These are phyloP conservation scores for Ormosia emarginata DNA, from an alignment of 306 rosid genomes.

Conservation along the genomic window DNA sequence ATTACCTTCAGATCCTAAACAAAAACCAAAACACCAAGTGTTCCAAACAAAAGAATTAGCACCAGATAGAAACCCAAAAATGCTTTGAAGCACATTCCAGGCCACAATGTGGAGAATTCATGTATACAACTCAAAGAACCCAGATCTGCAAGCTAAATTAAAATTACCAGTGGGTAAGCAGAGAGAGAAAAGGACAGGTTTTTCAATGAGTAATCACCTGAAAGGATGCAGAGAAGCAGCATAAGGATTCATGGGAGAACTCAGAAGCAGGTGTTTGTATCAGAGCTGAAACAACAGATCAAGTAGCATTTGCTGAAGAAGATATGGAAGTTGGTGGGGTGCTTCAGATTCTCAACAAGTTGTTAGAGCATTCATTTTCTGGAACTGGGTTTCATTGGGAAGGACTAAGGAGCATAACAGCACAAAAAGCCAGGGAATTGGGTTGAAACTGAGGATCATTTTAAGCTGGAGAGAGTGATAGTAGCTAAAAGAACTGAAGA, in stretches of 20 bases:
- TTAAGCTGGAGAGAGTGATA: background rate
- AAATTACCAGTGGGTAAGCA: background rate
- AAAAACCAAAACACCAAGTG: slow-evolving; percentile 5
- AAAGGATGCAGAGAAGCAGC: slow-evolving; percentile 7
- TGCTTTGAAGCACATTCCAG: slow-evolving; percentile 28
- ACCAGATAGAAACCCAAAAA: slow-evolving; percentile 1
- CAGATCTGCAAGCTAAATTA: slow-evolving; percentile 54
- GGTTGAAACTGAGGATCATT: slow-evolving; percentile 36
- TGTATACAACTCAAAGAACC: slow-evolving; percentile 11
- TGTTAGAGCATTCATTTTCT: background rate
- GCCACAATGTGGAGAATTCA: slow-evolving; percentile 14
- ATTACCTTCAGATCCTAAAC: slow-evolving; percentile 31
- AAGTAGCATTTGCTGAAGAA: slow-evolving; percentile 17
- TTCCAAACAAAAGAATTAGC: slow-evolving; percentile 19
- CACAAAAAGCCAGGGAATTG: slow-evolving; percentile 23
- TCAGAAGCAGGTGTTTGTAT: slow-evolving; percentile 22
- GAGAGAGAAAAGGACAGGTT: background rate
- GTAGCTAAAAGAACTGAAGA: slow-evolving; percentile 17
- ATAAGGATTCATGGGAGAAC: slow-evolving; percentile 7
- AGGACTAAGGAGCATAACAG: background rate
- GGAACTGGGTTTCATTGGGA: slow-evolving; percentile 15
- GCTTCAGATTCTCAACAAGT: slow-evolving; percentile 9
- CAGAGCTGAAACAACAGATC: slow-evolving; percentile 23
- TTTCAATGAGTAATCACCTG: slow-evolving; percentile 29
- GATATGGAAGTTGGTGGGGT: background rate